Percentiles rank a stretch among this genome's conserved stretches.
Evolutionary conservation across 2,329 filamentous ascomycete species (phyloP).

Genomic region (Aureobasidium sp.): DNA sequence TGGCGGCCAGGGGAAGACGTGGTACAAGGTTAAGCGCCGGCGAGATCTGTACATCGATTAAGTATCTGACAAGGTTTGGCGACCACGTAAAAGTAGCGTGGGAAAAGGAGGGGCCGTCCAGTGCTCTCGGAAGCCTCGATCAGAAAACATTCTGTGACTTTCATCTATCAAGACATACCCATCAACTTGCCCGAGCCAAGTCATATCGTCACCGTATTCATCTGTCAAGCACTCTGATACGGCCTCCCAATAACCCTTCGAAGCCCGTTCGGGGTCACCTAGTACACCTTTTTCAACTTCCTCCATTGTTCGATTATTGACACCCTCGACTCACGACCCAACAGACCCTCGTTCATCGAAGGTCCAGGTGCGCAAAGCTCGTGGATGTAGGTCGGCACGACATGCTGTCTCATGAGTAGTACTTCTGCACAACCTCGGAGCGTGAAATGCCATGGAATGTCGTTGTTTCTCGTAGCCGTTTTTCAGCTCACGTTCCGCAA

Average conservation of each 20-base stretch:
- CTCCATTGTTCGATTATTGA: neutral
- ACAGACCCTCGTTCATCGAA: neutral
- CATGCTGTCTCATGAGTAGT: neutral
- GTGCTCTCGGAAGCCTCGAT: neutral
- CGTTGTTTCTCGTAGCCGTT: neutral
- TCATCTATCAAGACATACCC: neutral
- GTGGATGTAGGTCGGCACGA: neutral
- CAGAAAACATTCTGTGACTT: neutral
- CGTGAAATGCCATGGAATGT: conserved; percentile 10
- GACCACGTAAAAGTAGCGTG: conserved; percentile 3
- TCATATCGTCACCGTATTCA: neutral
- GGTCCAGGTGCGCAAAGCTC: neutral
- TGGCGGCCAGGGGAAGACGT: conserved; percentile 1
- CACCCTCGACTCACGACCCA: neutral
- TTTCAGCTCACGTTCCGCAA: conserved; percentile 5
- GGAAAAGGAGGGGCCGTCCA: conserved; percentile 5
- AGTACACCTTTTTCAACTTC: neutral
- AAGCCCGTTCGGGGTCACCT: neutral
- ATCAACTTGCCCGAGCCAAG: neutral
- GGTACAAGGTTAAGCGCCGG: conserved; percentile 11
- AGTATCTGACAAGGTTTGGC: conserved; percentile 2
- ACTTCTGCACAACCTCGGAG: neutral
- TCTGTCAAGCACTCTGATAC: neutral
- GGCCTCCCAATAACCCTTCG: neutral
- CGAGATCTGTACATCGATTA: conserved; percentile 2